phyloP scores from a whole-genome alignment of 352 stramenopile genomes.

The Phytophthora hybrid region DNA sequence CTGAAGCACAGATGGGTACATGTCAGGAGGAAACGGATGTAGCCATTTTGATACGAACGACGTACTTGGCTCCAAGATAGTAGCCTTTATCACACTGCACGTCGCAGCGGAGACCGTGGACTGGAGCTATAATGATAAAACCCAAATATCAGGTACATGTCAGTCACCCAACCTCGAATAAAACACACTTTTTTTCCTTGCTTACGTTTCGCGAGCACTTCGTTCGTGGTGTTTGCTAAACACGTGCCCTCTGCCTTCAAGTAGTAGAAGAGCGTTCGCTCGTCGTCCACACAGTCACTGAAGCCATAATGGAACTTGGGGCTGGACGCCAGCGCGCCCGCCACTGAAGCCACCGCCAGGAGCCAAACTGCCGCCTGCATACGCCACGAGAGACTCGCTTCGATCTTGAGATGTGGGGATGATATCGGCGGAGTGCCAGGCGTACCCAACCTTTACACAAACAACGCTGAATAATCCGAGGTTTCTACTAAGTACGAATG shows the following conservation, averaged over 20 bases:
- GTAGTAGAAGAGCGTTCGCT: constrained; percentile 82
- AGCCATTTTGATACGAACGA: not conserved
- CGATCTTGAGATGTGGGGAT: constrained; percentile 34
- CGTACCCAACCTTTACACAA: constrained; percentile 36
- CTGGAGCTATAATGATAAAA: constrained; percentile 51
- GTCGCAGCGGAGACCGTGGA: constrained; percentile 75
- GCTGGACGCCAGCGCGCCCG: not conserved
- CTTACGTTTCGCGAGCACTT: constrained; percentile 63
- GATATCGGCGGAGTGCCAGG: constrained; percentile 7
- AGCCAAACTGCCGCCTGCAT: constrained; percentile 27
- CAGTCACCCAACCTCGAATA: not conserved
- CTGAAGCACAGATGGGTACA: constrained; percentile 37
- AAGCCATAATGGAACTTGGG: constrained; percentile 73
- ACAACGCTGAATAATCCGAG: constrained; percentile 10
- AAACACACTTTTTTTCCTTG: not conserved
- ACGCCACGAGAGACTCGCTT: not conserved
- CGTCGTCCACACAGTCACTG: constrained; percentile 81
- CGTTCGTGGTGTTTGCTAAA: constrained; percentile 36
- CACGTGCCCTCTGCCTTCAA: constrained; percentile 62
- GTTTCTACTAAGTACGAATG: not conserved
- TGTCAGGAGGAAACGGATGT: not conserved
- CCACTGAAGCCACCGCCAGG: not conserved
- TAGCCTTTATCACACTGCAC: constrained; percentile 74
- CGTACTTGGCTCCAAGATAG: constrained; percentile 83
- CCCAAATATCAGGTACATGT: constrained; percentile 4